Percentiles rank a stretch among this genome's conserved stretches.
phyloP scores from a whole-genome alignment of 768 basidiomycete genomes.

The Kwoniella sp. region DNA sequence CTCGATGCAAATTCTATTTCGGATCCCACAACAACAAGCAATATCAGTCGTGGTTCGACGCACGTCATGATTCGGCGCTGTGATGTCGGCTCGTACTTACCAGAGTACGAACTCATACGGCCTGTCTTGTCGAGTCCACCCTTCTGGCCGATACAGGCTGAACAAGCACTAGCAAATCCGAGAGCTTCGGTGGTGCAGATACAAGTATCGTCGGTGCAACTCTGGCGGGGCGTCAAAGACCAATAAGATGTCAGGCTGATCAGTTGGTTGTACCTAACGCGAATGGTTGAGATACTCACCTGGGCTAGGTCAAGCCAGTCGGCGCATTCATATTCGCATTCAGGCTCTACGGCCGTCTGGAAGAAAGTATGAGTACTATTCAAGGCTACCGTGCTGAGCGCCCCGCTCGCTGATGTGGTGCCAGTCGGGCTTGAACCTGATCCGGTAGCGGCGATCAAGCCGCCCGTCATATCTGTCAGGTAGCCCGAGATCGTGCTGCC shows the following conservation, averaged over 20 bases:
- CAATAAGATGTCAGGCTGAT: neutral
- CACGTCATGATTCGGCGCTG: no score
- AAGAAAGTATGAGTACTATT: slow-evolving; percentile 9
- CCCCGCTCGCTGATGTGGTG: neutral
- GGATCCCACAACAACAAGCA: no score
- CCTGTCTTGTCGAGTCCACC: neutral
- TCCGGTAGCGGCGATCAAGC: slow-evolving; percentile 2
- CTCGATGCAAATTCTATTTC: neutral
- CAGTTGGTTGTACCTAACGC: neutral
- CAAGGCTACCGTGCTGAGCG: neutral
- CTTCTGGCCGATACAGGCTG: slow-evolving; percentile 14
- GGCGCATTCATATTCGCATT: slow-evolving; percentile 3
- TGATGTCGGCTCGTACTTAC: neutral
- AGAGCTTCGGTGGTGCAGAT: slow-evolving; percentile 20
- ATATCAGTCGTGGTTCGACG: no score
- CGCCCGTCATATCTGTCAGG: slow-evolving; percentile 4
- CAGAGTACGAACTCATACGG: slow-evolving; percentile 10
- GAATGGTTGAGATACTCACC: neutral
- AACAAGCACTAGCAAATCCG: slow-evolving; percentile 8
- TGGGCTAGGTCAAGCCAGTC: slow-evolving; percentile 4
- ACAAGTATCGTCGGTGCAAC: slow-evolving; percentile 23
- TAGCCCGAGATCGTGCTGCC: neutral
- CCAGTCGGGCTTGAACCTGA: neutral
- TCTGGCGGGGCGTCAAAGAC: neutral
- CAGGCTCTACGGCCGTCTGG: neutral